Conservation (phyloP, 2,329 filamentous ascomycete genomes). For the Trichoderma gracile region DNA sequence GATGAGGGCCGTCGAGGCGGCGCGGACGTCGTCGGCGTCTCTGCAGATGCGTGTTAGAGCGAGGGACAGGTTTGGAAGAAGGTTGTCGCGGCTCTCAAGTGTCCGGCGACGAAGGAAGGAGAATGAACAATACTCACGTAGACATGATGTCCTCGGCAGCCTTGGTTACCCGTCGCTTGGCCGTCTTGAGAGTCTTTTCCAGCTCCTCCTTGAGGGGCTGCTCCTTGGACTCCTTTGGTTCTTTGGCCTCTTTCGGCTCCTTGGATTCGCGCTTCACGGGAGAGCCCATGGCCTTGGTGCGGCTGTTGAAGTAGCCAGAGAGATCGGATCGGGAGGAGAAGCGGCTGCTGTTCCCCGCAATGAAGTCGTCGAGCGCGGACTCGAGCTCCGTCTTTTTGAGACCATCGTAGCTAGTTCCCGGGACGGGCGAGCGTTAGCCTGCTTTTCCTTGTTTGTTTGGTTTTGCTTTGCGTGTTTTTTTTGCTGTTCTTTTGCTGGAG, state of each 20-base stretch:
- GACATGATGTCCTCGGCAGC: constrained; percentile 47
- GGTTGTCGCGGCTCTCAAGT: neutral
- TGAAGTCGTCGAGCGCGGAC: constrained; percentile 68
- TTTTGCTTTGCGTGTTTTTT: neutral
- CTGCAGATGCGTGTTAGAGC: constrained; percentile 13
- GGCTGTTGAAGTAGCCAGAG: constrained; percentile 73
- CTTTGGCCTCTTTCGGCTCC: constrained; percentile 37
- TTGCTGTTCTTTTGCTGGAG: neutral
- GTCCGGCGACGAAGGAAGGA: neutral
- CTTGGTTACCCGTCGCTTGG: constrained; percentile 50
- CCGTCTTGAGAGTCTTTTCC: constrained; percentile 46
- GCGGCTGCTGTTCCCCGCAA: constrained; percentile 66
- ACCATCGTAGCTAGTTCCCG: constrained; percentile 59
- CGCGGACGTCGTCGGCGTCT: constrained; percentile 38
- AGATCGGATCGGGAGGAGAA: constrained; percentile 65
- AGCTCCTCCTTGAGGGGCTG: constrained; percentile 42
- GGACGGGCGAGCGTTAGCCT: constrained; percentile 24
- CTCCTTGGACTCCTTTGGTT: constrained; percentile 38
- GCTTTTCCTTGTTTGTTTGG: constrained; percentile 5
- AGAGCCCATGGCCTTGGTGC: constrained; percentile 59
- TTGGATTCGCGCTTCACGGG: constrained; percentile 60
- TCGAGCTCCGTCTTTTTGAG: constrained; percentile 81
- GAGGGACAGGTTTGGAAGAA: neutral
- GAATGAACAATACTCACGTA: constrained; percentile 43
- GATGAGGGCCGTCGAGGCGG: constrained; percentile 48